Conservation (phyloP, 2,329 filamentous ascomycete genomes). For the Paecilomyces sp. region DNA sequence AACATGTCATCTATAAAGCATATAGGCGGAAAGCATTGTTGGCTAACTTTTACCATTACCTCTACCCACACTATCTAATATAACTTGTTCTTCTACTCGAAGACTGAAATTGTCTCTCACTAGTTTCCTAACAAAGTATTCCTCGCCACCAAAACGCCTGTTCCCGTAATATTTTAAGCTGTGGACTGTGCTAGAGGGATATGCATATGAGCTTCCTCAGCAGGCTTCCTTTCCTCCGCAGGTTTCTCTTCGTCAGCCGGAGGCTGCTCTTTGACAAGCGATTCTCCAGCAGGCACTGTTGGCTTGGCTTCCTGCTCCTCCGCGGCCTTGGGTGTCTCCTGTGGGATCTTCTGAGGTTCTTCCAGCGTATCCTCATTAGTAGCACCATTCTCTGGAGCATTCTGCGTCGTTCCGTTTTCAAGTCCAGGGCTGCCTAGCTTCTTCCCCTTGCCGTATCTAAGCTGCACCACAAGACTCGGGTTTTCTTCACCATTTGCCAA, state of each 20-base stretch:
- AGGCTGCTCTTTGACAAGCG: neutral
- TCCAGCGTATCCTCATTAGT: constrained; percentile 1
- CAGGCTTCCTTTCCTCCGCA: neutral
- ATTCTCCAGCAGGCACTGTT: neutral
- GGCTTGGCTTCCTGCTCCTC: neutral
- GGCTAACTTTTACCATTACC: neutral
- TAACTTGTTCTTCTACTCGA: neutral
- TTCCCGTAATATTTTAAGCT: neutral
- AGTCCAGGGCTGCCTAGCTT: constrained; percentile 7
- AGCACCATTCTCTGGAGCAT: neutral
- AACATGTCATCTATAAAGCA: neutral
- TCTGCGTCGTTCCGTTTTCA: neutral
- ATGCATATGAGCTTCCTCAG: neutral
- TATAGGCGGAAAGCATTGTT: neutral
- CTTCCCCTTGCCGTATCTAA: constrained; percentile 41
- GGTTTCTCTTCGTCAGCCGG: neutral
- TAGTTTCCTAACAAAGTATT: neutral
- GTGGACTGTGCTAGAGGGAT: neutral
- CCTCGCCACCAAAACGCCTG: neutral
- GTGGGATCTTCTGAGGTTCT: neutral
- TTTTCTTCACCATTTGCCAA: constrained; percentile 43
- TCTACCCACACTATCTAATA: neutral
- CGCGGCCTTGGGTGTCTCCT: neutral
- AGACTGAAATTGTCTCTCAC: neutral
- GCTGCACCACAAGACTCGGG: constrained; percentile 65